Base-by-base conservation (phyloP, 306 rosid genomes). In the Begonia fuchsioides region DNA sequence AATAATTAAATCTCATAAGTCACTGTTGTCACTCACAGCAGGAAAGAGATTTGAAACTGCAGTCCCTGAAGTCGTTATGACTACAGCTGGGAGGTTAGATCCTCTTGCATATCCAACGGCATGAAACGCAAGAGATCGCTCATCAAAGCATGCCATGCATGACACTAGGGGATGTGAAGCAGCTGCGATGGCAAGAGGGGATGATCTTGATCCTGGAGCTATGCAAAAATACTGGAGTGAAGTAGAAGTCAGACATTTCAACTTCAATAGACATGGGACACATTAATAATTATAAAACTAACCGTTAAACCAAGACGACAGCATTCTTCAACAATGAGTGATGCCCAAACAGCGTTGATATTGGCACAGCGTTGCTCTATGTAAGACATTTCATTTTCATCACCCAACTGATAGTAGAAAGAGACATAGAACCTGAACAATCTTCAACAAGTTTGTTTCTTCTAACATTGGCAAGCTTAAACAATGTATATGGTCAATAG, bases 151-250 rank as follows among this genome's bases (percentile, higher is more conserved):
- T 50, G 70, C 76, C 54, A 76, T 60, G 50, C 95, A 90, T n/a
- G 93, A 78, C 68, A 79, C 50, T 43, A 68, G 66, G 40, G 78
- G 81, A 69, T 88, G 95, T 56, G 70, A 74, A 49, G 97, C 73
- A 64, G 97, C 97, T 64, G 97, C 97, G 64, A 90, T 66, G 65
- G 97, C 93, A 66, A 90, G 97, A 46, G 95, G 97, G 62, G 93
- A 81, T 62, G 97, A 90, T 62, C 97, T 85, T 48, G 97, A 90
- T 55, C 97, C 97, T 44, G 97, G 97, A 52, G 97, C 93, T 68
- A 90, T 54, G 73, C 95, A 90, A 71, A 90, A 84, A 75, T 90
- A 90, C 97, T 90, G 65, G 55, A 76, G 70, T 39, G 56, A 72
- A 71, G 52, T 67, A 62, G 43, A 55, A 59, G 73, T 76, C 60